Evolutionary conservation across 164 flowering plant species (phyloP), one percentile per base, ranked within the genome.

Genomic region (Vitis rupestris): DNA sequence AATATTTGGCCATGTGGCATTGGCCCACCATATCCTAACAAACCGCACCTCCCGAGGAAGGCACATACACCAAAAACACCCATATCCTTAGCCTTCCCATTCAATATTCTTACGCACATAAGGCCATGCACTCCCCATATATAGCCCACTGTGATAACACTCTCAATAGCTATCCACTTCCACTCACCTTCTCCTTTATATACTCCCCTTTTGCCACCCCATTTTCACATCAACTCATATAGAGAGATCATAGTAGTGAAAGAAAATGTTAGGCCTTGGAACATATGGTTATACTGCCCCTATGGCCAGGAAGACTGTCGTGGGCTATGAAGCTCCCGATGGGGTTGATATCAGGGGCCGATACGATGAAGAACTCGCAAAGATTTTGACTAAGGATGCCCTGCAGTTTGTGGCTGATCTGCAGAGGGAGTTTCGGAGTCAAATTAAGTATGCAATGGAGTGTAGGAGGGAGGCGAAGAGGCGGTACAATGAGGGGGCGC

Each of bases 331-430:
- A 47, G 86, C 72, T 1, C 97, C 97, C 0, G 85, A 86, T 3
- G 97, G 98, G n/a, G 94, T 93, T 1, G 98, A 93, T 44, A 77
- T 91, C 13, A 76, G 92, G 49, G 98, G 98, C 0, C 72, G 88
- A 13, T 93, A 80, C 60, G 82, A 81, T 60, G 79, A 71, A 2
- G 91, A 87, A 16, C 91, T 82, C 66, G 87, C 95, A 0, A 86
- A 65, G 67, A 87, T 94, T 10, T 79, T 94, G 0, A 92, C 81
- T 1, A 84, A 70, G 72, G 97, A 94, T 48, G 94, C 98, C 10
- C 53, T 92, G 79, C 75, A 70, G 19, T 94, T 94, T 63, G 93
- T 94, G 8, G 91, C 86, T 9, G 93, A 79, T 7, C 71, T 94
- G 76, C 94, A 94, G 70, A 71, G 97, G 58, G 92, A 89, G 85